Conservation (phyloP, 495 filamentous ascomycete genomes). For the Annulohypoxylon bovei region DNA sequence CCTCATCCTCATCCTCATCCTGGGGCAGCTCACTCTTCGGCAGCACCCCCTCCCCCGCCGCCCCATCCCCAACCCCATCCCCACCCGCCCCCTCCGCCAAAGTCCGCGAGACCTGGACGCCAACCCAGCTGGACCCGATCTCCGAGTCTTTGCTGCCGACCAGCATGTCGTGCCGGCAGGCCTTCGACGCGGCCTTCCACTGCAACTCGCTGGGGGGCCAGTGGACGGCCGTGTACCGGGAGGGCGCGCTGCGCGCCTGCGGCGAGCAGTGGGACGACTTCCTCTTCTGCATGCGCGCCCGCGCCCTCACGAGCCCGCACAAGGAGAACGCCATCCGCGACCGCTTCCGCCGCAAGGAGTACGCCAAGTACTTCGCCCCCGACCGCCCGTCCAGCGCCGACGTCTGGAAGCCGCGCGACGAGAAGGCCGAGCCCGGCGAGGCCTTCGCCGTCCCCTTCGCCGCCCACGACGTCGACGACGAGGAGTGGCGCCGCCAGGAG, state of each 20-base stretch:
- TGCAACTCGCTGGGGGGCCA: constrained; percentile 93
- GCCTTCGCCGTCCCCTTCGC: constrained; percentile 60
- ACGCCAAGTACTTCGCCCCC: constrained; percentile 74
- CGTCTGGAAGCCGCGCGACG: constrained; percentile 80
- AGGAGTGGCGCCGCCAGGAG: constrained; percentile 65
- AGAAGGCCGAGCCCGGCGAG: constrained; percentile 56
- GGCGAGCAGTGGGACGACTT: constrained; percentile 86
- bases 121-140: constrained; percentile 47
- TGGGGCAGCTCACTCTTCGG: constrained; percentile 33
- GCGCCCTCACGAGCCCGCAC: constrained; percentile 58
- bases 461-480: constrained; percentile 67
- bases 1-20: constrained; percentile 5
- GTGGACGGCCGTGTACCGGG: constrained; percentile 82
- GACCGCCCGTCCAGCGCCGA: constrained; percentile 81
- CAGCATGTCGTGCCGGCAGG: constrained; percentile 85
- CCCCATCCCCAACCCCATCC: constrained; percentile 16
- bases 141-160: constrained; percentile 75
- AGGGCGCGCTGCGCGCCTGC: constrained; percentile 78
- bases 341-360: constrained; percentile 74
- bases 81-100: constrained; percentile 6
- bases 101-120: background rate
- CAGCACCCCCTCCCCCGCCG: constrained; percentile 28
- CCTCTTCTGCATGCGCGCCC: constrained; percentile 95
- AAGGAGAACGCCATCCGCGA: constrained; percentile 69
- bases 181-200: constrained; percentile 95